Percentiles rank a stretch among this genome's conserved stretches.
Evolutionary conservation across 352 stramenopile genomes (phyloP).

Genomic region (Phytophthora quininea): DNA sequence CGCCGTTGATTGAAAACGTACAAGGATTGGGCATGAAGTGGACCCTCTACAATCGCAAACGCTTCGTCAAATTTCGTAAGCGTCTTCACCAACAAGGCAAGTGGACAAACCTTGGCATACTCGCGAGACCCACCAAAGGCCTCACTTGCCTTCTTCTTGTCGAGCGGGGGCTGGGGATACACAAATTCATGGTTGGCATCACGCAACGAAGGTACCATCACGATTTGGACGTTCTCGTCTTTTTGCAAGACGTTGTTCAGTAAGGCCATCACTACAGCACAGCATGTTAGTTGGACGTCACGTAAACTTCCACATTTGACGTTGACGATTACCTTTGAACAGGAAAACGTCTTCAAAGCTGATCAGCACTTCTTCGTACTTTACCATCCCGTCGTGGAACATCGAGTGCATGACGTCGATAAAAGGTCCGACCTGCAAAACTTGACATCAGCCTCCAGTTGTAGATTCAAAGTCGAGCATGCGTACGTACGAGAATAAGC

Average conservation of each 20-base stretch:
- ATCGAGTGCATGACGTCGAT: slow-evolving; percentile 93
- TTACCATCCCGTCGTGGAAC: slow-evolving; percentile 84
- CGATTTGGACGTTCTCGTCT: slow-evolving; percentile 76
- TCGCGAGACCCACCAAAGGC: slow-evolving; percentile 55
- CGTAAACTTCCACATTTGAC: background rate
- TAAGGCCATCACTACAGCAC: slow-evolving; percentile 66
- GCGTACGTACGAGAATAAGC: slow-evolving; percentile 85
- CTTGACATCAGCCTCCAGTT: too few species aligned
- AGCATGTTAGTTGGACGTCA: background rate
- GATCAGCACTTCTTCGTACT: slow-evolving; percentile 82
- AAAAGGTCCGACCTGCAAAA: slow-evolving; percentile 92
- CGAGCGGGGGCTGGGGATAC: slow-evolving; percentile 94
- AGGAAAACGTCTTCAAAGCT: slow-evolving; percentile 88
- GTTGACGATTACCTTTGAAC: slow-evolving; percentile 65
- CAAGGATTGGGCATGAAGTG: slow-evolving; percentile 96
- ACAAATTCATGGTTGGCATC: slow-evolving; percentile 96
- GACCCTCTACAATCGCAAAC: slow-evolving; percentile 64
- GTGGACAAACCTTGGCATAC: slow-evolving; percentile 60
- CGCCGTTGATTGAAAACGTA: slow-evolving; percentile 94
- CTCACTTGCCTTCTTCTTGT: slow-evolving; percentile 83
- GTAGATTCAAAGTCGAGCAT: too few species aligned
- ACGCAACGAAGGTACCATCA: slow-evolving; percentile 95
- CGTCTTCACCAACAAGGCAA: background rate
- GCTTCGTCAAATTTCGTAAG: background rate
- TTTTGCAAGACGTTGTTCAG: slow-evolving; percentile 69